Evolutionary conservation across 2,329 filamentous ascomycete genomes (phyloP), one percentile per base, ranked within the genome.

Genomic region (Apiospora hydei): DNA sequence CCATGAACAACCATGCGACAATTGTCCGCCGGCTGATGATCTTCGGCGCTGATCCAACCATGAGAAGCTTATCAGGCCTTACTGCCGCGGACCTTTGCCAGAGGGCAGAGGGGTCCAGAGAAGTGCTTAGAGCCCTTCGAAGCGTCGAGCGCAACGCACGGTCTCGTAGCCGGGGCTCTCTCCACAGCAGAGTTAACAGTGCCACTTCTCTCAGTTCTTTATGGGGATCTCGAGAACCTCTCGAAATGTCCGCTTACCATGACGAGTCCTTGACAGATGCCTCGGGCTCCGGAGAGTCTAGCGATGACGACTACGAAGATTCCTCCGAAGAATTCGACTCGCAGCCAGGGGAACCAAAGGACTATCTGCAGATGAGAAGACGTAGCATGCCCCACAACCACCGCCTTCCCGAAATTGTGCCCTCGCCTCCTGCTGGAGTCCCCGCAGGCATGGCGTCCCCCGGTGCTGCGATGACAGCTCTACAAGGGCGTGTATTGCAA

Each of bases 401-500:
- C 51, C 77, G 73, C 73, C 74, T 71, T n/a, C 76, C 69, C 69
- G 77, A 69, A 73, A 77, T 73, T n/a, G 73, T 70, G 49, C 76
- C 69, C 61, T 75, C 43, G 72, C 75, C 71, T 71, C 75, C 69
- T 77, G n/a, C 78, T 47, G 81, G 83, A 21, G 77, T 76, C 26
- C 80, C 83, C 13, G 79, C 78, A 21, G 79, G 80, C 1, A 83
- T 86, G 51, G 86, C 86, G 24, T 89, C 90, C 1, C 89, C 91
- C 2, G 86, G 88, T 4, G 88, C 90, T 5, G 88, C 92, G 67
- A 88, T 94, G 77, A 86, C 90, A 68, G 92, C 92, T 18, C 88
- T 94, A 83, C 90, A 92, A 77, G 92, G 95, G 71, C 92, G 95
- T 72, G 82, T 96, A 67, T 91, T 95, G 71, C 91, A 95, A 72